Evolutionary conservation across 495 filamentous ascomycete species (phyloP).

Genomic region (Lichenothelia convexa): DNA sequence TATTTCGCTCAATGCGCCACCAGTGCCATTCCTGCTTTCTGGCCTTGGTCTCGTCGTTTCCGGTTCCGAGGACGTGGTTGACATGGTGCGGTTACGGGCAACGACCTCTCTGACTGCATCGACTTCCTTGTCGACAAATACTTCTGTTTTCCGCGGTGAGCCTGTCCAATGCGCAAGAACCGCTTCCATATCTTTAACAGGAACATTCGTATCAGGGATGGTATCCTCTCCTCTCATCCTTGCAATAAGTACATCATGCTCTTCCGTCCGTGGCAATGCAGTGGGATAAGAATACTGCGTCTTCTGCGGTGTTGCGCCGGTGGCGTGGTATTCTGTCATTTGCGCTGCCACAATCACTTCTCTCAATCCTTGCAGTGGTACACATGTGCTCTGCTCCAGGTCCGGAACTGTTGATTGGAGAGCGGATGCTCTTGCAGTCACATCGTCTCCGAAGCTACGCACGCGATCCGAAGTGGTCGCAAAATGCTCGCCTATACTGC

Average conservation of each 20-base stretch:
- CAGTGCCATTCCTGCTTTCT: no score
- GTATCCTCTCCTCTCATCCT: constrained; percentile 25
- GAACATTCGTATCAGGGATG: no score
- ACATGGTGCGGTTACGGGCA: constrained; percentile 5
- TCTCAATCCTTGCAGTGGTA: constrained; percentile 52
- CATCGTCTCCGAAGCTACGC: constrained; percentile 41
- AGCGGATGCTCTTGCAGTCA: constrained; percentile 31
- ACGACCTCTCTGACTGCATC: no score
- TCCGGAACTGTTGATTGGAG: constrained; percentile 38
- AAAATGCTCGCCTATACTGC: constrained; percentile 46
- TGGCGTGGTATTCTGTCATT: constrained; percentile 62
- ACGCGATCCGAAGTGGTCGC: constrained; percentile 41
- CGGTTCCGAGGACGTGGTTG: no score
- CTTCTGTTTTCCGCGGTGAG: no score
- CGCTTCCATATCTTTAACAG: no score
- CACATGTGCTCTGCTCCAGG: constrained; percentile 36
- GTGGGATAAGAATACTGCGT: constrained; percentile 57
- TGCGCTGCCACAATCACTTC: constrained; percentile 37
- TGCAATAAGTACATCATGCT: constrained; percentile 48
- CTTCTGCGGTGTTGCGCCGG: constrained; percentile 73
- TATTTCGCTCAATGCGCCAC: no score
- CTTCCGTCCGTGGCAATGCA: constrained; percentile 53
- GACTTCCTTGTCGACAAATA: no score
- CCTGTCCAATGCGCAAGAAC: no score
- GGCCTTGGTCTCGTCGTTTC: no score